Percentiles rank a stretch among this genome's conserved stretches.
These are phyloP conservation scores for Blastomyces percursus DNA, from an alignment of 2,329 filamentous ascomycete genomes.

Conservation along the genomic window DNA sequence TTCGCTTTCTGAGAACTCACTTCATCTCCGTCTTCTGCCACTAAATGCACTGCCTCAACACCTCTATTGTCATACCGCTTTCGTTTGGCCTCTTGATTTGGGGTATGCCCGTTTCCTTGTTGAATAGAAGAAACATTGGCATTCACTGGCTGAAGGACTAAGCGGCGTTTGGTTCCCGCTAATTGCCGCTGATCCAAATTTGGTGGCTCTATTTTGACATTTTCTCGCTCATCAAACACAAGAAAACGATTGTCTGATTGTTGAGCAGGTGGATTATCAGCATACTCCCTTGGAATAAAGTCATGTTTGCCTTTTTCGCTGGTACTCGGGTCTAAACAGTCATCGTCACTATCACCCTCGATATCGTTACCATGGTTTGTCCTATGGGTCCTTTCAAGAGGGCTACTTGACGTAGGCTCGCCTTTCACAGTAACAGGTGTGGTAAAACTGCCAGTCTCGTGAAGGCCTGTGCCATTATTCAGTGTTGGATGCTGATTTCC, in stretches of 20 bases:
- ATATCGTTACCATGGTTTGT: background rate
- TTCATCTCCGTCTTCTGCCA: slow-evolving; percentile 42
- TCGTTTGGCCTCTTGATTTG: slow-evolving; percentile 21
- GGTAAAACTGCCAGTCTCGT: slow-evolving; percentile 10
- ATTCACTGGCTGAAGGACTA: slow-evolving; percentile 22
- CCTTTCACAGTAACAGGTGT: slow-evolving; percentile 25
- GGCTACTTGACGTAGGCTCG: slow-evolving; percentile 28
- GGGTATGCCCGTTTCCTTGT: slow-evolving; percentile 9
- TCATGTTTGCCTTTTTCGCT: background rate
- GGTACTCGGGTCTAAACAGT: background rate
- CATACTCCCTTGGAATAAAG: background rate
- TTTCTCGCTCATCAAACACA: background rate
- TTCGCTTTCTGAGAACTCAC: background rate
- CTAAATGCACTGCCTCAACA: slow-evolving; percentile 31
- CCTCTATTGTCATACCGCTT: slow-evolving; percentile 25
- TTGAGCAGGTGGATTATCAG: background rate
- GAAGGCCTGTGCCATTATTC: background rate
- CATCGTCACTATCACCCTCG: background rate
- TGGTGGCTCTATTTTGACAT: background rate
- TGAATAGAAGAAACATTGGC: slow-evolving; percentile 16
- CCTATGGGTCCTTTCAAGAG: slow-evolving; percentile 12
- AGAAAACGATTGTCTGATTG: background rate
- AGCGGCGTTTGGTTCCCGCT: slow-evolving; percentile 8
- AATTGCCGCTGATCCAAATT: background rate
- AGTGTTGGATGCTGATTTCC: background rate